Evolutionary conservation across 139 green algal species (phyloP).

Genomic region (Mesotaenium endlicherianum): DNA sequence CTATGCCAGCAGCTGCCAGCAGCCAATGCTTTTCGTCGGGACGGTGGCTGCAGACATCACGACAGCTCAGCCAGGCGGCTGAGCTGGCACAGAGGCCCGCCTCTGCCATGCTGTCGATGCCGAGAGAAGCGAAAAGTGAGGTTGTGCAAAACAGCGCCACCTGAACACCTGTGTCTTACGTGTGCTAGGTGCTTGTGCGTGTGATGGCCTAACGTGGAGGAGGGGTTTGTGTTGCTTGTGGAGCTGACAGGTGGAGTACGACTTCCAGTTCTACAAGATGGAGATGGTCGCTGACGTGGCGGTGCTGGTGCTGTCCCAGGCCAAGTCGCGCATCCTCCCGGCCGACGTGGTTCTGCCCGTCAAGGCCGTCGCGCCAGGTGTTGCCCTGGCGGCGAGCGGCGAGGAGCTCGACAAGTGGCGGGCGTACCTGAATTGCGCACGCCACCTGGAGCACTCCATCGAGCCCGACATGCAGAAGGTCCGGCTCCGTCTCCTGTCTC

Average conservation of each 20-base stretch:
- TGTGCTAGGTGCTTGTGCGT: too few relatives aligned
- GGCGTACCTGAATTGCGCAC: slow-evolving; percentile 14
- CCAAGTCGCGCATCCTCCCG: slow-evolving; percentile 27
- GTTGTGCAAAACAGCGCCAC: too few relatives aligned
- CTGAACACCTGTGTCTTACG: too few relatives aligned
- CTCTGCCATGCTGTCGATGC: too few relatives aligned
- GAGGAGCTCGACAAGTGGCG: slow-evolving; percentile 7
- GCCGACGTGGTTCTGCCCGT: slow-evolving; percentile 27
- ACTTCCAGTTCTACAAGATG: slow-evolving; percentile 57
- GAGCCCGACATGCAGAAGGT: slow-evolving; percentile 27
- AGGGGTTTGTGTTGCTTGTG: background rate
- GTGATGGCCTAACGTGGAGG: background rate
- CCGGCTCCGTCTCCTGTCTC: background rate
- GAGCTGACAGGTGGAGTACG: slow-evolving; percentile 45
- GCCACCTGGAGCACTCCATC: slow-evolving; percentile 29
- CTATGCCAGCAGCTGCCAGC: too few relatives aligned
- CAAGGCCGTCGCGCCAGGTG: background rate
- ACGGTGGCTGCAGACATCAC: too few relatives aligned
- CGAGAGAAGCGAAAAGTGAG: too few relatives aligned
- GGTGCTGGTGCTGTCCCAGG: slow-evolving; percentile 28
- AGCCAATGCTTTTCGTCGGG: too few relatives aligned
- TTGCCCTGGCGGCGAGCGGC: background rate
- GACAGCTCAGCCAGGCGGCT: too few relatives aligned
- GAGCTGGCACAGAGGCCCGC: too few relatives aligned
- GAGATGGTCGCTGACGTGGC: slow-evolving; percentile 8